These are phyloP conservation scores for Dinochytrium kinnereticum DNA, from an alignment of 371 early-diverging fungal genomes.

Conservation along the genomic window DNA sequence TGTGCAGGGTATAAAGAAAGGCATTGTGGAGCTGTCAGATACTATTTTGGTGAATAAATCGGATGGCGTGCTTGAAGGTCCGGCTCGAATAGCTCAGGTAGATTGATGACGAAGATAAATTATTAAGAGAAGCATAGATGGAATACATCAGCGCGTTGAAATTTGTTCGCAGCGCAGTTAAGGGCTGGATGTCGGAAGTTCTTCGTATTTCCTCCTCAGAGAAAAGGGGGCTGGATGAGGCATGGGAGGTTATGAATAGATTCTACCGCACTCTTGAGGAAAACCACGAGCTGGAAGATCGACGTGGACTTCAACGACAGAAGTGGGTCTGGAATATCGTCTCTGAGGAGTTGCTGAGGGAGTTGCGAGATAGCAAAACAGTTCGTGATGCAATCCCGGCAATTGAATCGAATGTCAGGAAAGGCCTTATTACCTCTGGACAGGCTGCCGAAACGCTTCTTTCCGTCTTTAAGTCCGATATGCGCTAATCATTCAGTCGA, in stretches of 20 bases:
- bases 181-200: conserved; percentile 58
- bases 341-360: conserved; percentile 56
- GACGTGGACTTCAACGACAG: conserved; percentile 65
- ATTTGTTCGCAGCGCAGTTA: conserved; percentile 51
- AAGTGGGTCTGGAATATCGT: conserved; percentile 81
- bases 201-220: conserved; percentile 67
- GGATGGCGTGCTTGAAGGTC: conserved; percentile 69
- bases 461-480: neutral
- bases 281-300: conserved; percentile 52
- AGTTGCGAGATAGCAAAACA: neutral
- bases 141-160: conserved; percentile 71
- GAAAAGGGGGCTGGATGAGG: conserved; percentile 64
- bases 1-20: conserved; percentile 77
- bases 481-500: neutral
- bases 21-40: conserved; percentile 82
- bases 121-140: conserved; percentile 21
- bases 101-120: neutral
- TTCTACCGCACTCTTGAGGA: conserved; percentile 49
- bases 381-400: conserved; percentile 8
- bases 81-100: conserved; percentile 65
- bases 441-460: conserved; percentile 2
- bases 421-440: neutral
- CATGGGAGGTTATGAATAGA: conserved; percentile 67
- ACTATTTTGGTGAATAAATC: conserved; percentile 79
- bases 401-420: conserved; percentile 8